Evolutionary conservation across 495 filamentous ascomycete genomes (phyloP).

Genomic region (Annulohypoxylon stygium): DNA sequence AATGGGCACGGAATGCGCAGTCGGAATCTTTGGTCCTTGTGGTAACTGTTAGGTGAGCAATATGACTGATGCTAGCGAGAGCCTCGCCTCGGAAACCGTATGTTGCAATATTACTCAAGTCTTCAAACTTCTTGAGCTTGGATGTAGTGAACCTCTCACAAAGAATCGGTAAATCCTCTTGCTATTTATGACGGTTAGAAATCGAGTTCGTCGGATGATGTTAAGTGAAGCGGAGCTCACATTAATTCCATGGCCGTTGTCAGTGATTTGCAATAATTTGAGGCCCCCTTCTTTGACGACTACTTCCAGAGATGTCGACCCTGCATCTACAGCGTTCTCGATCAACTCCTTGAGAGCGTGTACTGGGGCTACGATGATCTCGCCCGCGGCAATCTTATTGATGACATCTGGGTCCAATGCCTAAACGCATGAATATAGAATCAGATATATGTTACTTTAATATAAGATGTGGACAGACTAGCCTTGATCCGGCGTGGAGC

Average conservation of each 20-base stretch:
- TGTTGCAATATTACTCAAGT: conserved; percentile 89
- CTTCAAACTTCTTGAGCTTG: conserved; percentile 95
- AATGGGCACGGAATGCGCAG: conserved; percentile 90
- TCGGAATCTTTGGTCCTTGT: conserved; percentile 91
- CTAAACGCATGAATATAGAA: conserved; percentile 56
- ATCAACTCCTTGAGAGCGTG: conserved; percentile 98
- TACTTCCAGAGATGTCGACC: conserved; percentile 91
- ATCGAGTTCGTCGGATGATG: neutral
- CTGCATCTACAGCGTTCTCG: conserved; percentile 97
- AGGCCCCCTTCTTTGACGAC: conserved; percentile 96
- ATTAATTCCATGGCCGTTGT: conserved; percentile 97
- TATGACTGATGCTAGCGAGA: conserved; percentile 97
- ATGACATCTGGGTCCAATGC: conserved; percentile 95
- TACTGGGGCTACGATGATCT: conserved; percentile 98
- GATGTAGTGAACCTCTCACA: conserved; percentile 98
- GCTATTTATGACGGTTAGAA: conserved; percentile 62
- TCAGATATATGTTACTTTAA: conserved; percentile 27
- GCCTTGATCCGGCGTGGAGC: conserved; percentile 77
- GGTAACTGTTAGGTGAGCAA: conserved; percentile 94
- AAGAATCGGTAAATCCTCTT: conserved; percentile 91
- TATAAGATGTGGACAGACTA: conserved; percentile 36
- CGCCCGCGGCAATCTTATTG: conserved; percentile 99
- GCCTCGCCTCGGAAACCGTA: conserved; percentile 99
- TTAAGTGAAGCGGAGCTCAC: conserved; percentile 62
- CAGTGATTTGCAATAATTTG: conserved; percentile 96